Evolutionary conservation across 306 rosid species (phyloP).

Genomic region (Parietaria judaica): DNA sequence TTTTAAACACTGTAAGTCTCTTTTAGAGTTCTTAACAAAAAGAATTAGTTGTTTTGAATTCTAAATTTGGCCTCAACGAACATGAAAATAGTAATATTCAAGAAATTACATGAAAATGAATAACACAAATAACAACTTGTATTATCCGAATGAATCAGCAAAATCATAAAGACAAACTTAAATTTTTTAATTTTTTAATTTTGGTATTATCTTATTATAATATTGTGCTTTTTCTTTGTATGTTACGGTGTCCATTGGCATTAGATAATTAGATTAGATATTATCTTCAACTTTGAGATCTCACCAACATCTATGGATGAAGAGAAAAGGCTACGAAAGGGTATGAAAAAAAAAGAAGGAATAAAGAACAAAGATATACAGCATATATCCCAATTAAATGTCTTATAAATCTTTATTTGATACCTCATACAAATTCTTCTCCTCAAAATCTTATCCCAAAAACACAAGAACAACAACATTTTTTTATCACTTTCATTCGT

Average conservation of each 20-base stretch:
- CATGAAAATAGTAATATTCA: no score
- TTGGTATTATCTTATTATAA: no score
- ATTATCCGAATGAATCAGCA: no score
- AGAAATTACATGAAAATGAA: no score
- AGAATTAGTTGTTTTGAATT: no score
- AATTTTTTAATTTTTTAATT: no score
- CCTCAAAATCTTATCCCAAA: conserved; percentile 5
- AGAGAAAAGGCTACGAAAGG: conserved; percentile 3
- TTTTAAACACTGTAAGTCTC: no score
- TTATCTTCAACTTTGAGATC: conserved; percentile 6
- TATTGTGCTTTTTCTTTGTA: no score
- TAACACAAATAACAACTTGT: no score
- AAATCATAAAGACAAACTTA: no score
- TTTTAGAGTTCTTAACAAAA: no score
- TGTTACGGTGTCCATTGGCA: neutral
- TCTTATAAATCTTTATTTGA: neutral
- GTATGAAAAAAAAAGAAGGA: neutral
- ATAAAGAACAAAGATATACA: conserved; percentile 3
- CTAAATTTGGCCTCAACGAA: no score
- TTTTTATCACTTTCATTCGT: neutral
- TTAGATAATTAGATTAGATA: neutral
- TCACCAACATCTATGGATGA: neutral
- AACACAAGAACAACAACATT: neutral
- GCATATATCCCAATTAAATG: neutral
- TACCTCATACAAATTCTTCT: conserved; percentile 1